Conservation (phyloP, 2,329 filamentous ascomycete genomes). For the Fusarium sp. region DNA sequence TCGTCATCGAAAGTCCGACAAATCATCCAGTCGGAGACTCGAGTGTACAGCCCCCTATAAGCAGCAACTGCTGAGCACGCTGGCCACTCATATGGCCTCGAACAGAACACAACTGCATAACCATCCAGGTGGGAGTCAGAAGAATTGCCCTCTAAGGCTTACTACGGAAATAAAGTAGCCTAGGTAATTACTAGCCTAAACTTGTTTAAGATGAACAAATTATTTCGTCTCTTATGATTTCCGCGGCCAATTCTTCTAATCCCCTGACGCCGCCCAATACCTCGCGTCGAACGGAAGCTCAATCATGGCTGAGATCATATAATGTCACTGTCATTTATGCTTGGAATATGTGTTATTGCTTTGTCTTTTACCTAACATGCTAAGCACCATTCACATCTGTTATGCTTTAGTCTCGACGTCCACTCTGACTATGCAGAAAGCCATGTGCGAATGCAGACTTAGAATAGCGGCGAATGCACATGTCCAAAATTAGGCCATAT, state of each 20-base stretch:
- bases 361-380: neutral
- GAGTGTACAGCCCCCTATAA: neutral
- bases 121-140: neutral
- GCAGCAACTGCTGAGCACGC: neutral
- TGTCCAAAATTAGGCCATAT: neutral
- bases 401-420: neutral
- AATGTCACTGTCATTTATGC: neutral
- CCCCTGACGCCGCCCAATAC: neutral
- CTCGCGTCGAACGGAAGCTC: neutral
- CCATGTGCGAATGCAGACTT: neutral
- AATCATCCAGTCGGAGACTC: neutral
- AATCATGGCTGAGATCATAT: neutral
- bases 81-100: neutral
- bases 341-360: neutral
- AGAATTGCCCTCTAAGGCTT: neutral
- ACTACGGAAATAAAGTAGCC: neutral
- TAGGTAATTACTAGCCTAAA: neutral
- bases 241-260: neutral
- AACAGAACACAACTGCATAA: neutral
- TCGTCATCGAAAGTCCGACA: neutral
- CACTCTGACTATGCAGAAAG: neutral
- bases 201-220: neutral
- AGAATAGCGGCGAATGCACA: neutral
- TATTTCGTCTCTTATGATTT: neutral
- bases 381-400: neutral